A percentile compares a stretch with the other conserved stretches of the same genome.
phyloP scores from a whole-genome alignment of 2,329 filamentous ascomycete genomes.

The Verticillium klebahnii region DNA sequence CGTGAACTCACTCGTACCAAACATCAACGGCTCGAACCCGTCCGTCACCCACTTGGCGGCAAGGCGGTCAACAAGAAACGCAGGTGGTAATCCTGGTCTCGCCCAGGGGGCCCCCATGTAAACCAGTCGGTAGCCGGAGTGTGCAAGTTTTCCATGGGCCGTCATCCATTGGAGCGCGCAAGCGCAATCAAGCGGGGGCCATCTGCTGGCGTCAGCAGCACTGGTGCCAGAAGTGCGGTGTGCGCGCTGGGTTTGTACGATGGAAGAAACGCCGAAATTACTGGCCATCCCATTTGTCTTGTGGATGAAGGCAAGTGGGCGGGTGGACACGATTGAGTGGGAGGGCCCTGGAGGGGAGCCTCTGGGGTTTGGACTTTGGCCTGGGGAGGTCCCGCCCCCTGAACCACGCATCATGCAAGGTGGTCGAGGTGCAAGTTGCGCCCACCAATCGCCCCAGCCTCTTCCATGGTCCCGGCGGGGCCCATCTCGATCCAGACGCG shows the following conservation, averaged over 20 bases:
- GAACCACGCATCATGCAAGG: background rate
- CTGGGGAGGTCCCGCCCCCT: background rate
- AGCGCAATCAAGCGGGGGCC: background rate
- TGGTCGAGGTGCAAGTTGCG: background rate
- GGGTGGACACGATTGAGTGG: background rate
- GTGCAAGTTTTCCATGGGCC: background rate
- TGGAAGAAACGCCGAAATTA: background rate
- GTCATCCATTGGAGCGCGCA: background rate
- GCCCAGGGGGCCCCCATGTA: background rate
- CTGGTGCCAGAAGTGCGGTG: background rate
- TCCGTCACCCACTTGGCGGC: background rate
- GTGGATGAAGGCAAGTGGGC: background rate
- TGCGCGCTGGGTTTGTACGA: background rate
- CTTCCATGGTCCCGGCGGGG: background rate
- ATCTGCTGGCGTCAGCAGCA: background rate
- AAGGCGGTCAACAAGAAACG: background rate
- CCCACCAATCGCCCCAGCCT: background rate
- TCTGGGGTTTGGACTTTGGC: background rate
- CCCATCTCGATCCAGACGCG: background rate
- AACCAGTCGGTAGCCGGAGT: background rate
- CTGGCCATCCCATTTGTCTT: background rate
- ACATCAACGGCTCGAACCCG: background rate
- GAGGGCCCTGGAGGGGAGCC: too few species aligned
- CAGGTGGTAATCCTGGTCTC: background rate
- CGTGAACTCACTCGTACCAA: background rate